phyloP scores from a whole-genome alignment of 2,329 filamentous ascomycete species.

The Lachnellula occidentalis region DNA sequence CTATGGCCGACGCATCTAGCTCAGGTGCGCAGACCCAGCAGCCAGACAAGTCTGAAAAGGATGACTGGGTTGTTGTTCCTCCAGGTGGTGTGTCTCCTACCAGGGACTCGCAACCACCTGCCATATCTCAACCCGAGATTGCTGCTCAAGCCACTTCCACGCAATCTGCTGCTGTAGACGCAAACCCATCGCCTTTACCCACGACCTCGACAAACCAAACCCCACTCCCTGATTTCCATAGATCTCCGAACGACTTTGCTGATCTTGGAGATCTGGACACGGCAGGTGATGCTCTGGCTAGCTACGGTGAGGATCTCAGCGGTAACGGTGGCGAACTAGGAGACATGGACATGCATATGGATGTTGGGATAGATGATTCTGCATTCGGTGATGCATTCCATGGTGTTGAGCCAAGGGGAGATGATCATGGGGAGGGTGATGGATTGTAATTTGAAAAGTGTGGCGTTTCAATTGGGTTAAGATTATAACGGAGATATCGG shows the following conservation, averaged over 20 bases:
- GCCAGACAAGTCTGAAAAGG: conserved; percentile 42
- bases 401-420: conserved; percentile 39
- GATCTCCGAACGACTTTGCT: conserved; percentile 54
- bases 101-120: conserved; percentile 13
- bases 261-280: conserved; percentile 63
- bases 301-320: conserved; percentile 53
- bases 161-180: conserved; percentile 2
- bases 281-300: conserved; percentile 64
- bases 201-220: conserved; percentile 16
- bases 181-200: conserved; percentile 9
- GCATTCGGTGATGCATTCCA: conserved; percentile 83
- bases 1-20: conserved; percentile 9
- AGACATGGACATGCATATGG: conserved; percentile 50
- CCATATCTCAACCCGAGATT: conserved; percentile 2
- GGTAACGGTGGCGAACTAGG: conserved; percentile 40
- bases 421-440: conserved; percentile 18
- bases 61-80: conserved; percentile 72
- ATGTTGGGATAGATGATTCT: conserved; percentile 69
- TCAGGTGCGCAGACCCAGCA: conserved; percentile 18
- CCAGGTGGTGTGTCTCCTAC: conserved; percentile 48
- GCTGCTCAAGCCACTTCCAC: conserved; percentile 7
- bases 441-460: conserved; percentile 8
- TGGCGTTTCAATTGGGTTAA: neutral
- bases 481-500: neutral
- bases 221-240: conserved; percentile 22